Evolutionary conservation across 352 stramenopile species (phyloP).

Genomic region (Globisporangium spiculum): DNA sequence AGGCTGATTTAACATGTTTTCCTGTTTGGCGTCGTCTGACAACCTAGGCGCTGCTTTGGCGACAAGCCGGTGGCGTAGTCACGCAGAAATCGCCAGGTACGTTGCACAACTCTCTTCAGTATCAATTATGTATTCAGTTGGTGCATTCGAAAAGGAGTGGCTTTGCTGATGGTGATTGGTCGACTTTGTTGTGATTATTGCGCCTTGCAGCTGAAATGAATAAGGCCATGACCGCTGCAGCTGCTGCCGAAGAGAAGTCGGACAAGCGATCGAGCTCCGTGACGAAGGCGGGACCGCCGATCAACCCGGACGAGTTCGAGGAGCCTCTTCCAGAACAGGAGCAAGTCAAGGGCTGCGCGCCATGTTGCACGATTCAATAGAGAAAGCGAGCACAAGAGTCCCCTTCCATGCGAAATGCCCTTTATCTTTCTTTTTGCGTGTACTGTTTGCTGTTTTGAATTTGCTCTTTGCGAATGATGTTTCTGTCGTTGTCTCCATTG

Average conservation of each 20-base stretch:
- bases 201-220: constrained; percentile 20
- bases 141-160: neutral
- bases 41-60: constrained; percentile 69
- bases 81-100: constrained; percentile 71
- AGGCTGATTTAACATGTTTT: neutral
- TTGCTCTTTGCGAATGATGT: neutral
- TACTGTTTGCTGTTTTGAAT: neutral
- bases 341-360: constrained; percentile 41
- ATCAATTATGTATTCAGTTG: neutral
- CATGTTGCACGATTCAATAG: constrained; percentile 76
- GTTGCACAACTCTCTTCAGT: constrained; percentile 12
- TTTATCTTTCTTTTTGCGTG: constrained; percentile 4
- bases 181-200: neutral
- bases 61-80: constrained; percentile 73
- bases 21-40: neutral
- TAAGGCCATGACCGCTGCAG: constrained; percentile 20
- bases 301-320: constrained; percentile 18
- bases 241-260: constrained; percentile 12
- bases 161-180: neutral
- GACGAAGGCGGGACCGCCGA: constrained; percentile 14
- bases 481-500: neutral
- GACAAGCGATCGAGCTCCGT: constrained; percentile 7
- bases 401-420: constrained; percentile 1
- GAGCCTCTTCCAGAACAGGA: constrained; percentile 16
- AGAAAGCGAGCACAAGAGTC: constrained; percentile 18